phyloP scores from a whole-genome alignment of 352 stramenopile genomes.

The Pythium sukuiense region DNA sequence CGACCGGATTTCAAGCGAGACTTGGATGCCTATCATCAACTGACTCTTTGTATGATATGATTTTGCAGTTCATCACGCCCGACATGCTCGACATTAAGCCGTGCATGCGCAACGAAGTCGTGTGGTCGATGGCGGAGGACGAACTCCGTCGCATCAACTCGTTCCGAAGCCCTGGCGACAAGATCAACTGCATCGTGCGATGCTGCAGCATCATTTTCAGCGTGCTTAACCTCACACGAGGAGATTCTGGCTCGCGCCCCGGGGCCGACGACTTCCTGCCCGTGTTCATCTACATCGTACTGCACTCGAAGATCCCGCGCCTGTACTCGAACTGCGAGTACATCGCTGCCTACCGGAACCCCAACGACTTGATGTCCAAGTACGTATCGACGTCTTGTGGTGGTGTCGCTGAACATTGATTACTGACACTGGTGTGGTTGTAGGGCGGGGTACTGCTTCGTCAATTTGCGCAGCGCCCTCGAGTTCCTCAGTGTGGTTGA shows the following conservation, averaged over 20 bases:
- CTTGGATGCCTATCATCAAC: not conserved
- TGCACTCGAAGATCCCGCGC: conserved; percentile 87
- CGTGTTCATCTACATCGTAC: conserved; percentile 92
- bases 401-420: not conserved
- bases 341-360: conserved; percentile 87
- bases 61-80: conserved; percentile 65
- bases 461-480: conserved; percentile 89
- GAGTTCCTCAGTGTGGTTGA: conserved; percentile 90
- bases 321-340: conserved; percentile 91
- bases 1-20: not conserved
- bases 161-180: conserved; percentile 84
- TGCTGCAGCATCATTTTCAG: conserved; percentile 91
- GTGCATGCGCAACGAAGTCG: conserved; percentile 88
- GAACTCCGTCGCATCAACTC: conserved; percentile 90
- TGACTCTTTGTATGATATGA: conserved; percentile 1
- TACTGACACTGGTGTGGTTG: not conserved
- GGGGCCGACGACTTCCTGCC: conserved; percentile 91
- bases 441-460: conserved; percentile 90
- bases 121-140: conserved; percentile 87
- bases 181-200: conserved; percentile 89
- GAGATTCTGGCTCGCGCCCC: conserved; percentile 60
- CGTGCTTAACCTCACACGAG: conserved; percentile 79
- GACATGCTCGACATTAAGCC: conserved; percentile 91
- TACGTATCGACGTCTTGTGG: conserved; percentile 21
- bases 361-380: conserved; percentile 90